These are phyloP conservation scores for Aspergillus cristatus DNA, from an alignment of 495 filamentous ascomycete genomes.

Conservation along the genomic window DNA sequence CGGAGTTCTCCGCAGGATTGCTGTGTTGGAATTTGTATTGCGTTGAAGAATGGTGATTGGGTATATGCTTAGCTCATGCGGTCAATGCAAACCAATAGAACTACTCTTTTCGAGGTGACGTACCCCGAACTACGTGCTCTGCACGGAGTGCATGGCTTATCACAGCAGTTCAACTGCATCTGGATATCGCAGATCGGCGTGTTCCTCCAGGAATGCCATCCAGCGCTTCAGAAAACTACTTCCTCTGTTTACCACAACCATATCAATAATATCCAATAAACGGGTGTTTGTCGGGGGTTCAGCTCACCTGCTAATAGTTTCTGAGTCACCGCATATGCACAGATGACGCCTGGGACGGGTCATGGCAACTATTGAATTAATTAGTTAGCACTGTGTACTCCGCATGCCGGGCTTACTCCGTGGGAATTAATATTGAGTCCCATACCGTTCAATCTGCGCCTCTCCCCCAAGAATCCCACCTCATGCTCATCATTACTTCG, in stretches of 20 bases:
- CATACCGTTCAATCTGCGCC: constrained; percentile 79
- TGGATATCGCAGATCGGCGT: constrained; percentile 79
- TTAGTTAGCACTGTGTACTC: neutral
- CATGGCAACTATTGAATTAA: constrained; percentile 64
- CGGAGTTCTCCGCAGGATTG: no score
- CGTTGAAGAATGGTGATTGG: no score
- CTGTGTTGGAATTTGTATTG: no score
- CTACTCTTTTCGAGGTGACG: no score
- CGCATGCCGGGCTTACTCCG: no score
- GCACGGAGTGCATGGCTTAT: constrained; percentile 1
- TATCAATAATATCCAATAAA: constrained; percentile 4
- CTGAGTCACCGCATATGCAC: constrained; percentile 85
- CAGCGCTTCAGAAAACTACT: constrained; percentile 76
- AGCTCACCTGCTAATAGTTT: constrained; percentile 76
- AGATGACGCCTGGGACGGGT: constrained; percentile 85
- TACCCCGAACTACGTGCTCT: no score
- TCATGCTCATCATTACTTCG: constrained; percentile 79
- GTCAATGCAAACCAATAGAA: no score
- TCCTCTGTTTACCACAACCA: no score
- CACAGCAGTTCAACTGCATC: constrained; percentile 50
- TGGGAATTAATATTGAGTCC: neutral
- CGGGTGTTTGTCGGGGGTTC: neutral
- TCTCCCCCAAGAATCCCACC: constrained; percentile 92
- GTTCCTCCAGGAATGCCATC: constrained; percentile 81
- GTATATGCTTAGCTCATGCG: no score